Evolutionary conservation across 345 rosid species (phyloP), one percentile per base, ranked within the genome.

Genomic region (Pseudoturritis turrita): DNA sequence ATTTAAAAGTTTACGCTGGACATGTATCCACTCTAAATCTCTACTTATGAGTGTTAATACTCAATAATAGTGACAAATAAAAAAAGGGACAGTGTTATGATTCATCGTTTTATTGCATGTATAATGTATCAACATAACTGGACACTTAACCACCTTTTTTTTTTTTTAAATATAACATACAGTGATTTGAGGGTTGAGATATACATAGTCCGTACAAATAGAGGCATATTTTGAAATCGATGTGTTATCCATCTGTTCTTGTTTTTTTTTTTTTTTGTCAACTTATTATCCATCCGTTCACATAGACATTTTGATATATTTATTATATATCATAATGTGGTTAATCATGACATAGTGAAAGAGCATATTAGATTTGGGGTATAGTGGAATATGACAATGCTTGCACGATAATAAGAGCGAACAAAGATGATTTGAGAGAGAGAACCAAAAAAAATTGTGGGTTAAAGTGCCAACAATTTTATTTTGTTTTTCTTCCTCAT

Each of bases 381-480:
- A 6, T 54, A 54, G 75, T 76, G 79, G 79, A 55, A 39, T 26
- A 70, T 76, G 75, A 76, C 71, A 22, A 55, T 62, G 75, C 12
- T 62, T 46, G 66, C 79, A 75, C 69, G 12, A 61, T 62, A 54
- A 75, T 26, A 36, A 62, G 28, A 75, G 56, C 63, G 57, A 74
- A 54, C 59, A 56, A 11, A 76, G 36, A 35, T 62, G 45, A 55
- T 63, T 45, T 68, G 68, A 44, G 45, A 72, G 46, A 50, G 39
- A 62, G 37, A 14, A 8, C n/a, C n/a, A n/a, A 62, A 36, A 49
- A 41, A 63, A 18, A 54, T 55, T 76, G 79, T 70, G 66, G 43
- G 75, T 76, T 60, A 69, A 76, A 76, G 75, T 39, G 65, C 41
- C 70, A 75, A 37, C 79, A 69, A 63, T 53, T 33, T 52, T 45